phyloP scores from a whole-genome alignment of 257 asterid species.

The Fraxinus cuspidata region DNA sequence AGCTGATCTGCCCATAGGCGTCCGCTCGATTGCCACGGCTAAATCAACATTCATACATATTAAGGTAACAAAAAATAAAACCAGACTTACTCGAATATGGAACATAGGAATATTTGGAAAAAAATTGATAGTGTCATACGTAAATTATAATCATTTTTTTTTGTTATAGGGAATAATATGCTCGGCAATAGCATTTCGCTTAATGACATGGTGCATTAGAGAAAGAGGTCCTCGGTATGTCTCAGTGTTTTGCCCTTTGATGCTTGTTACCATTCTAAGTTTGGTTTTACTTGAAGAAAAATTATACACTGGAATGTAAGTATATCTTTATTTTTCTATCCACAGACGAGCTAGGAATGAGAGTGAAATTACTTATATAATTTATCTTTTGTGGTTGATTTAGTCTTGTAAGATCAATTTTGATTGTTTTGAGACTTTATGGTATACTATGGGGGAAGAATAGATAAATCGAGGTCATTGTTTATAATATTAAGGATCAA shows the following conservation, averaged over 20 bases:
- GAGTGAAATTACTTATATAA: no score
- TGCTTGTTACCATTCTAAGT: constrained; percentile 80
- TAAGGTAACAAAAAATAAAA: not conserved
- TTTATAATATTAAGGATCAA: not conserved
- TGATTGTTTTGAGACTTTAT: constrained; percentile 70
- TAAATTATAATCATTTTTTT: not conserved
- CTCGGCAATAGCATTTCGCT: constrained; percentile 68
- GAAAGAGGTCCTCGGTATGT: constrained; percentile 84
- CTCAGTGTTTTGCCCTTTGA: constrained; percentile 83
- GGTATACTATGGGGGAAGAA: constrained; percentile 85
- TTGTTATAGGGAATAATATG: constrained; percentile 65
- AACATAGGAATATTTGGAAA: constrained; percentile 73
- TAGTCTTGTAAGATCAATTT: constrained; percentile 64
- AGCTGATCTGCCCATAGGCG: no score
- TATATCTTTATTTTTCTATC: not conserved
- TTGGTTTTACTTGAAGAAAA: constrained; percentile 80
- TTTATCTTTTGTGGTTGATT: not conserved
- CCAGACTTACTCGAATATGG: constrained; percentile 69
- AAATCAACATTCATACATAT: no score
- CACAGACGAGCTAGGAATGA: not conserved
- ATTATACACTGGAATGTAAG: constrained; percentile 70
- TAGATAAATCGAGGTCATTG: constrained; percentile 30
- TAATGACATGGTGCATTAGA: constrained; percentile 75
- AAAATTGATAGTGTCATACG: constrained; percentile 49
- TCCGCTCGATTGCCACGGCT: no score